Evolutionary conservation across 2,329 filamentous ascomycete genomes (phyloP).

Genomic region (Xylaria sp.): DNA sequence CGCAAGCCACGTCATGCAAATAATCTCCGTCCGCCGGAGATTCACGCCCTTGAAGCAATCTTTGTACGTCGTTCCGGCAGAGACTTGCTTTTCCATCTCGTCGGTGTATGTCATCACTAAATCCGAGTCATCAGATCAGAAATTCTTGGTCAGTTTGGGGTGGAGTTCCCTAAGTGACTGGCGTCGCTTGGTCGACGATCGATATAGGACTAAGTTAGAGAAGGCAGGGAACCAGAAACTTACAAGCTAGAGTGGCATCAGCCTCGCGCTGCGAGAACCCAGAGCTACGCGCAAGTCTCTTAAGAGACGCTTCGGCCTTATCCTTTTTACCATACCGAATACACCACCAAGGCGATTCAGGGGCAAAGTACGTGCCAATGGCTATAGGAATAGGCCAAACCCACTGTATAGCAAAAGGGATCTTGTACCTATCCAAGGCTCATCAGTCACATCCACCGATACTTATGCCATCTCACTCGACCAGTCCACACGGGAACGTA

Average conservation of each 20-base stretch:
- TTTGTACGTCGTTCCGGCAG: constrained; percentile 44
- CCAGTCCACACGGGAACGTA: neutral
- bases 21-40: constrained; percentile 45
- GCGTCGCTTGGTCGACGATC: neutral
- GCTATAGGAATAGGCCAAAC: constrained; percentile 40
- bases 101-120: constrained; percentile 51
- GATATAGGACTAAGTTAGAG: neutral
- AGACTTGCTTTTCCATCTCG: constrained; percentile 46
- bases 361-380: constrained; percentile 38
- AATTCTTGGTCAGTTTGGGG: neutral
- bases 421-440: constrained; percentile 35
- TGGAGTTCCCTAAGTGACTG: neutral
- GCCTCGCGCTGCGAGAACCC: constrained; percentile 40
- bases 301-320: constrained; percentile 33
- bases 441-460: neutral
- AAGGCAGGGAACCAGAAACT: constrained; percentile 6
- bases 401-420: constrained; percentile 41
- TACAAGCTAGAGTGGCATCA: constrained; percentile 38
- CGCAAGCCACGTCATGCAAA: constrained; percentile 43
- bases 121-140: neutral
- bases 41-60: constrained; percentile 51
- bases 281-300: constrained; percentile 38
- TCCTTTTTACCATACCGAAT: constrained; percentile 33
- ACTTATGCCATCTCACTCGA: neutral
- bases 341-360: constrained; percentile 42